Evolutionary conservation across 176 grass and related monocot species (phyloP).

Genomic region (Aegilops sharonensis): DNA sequence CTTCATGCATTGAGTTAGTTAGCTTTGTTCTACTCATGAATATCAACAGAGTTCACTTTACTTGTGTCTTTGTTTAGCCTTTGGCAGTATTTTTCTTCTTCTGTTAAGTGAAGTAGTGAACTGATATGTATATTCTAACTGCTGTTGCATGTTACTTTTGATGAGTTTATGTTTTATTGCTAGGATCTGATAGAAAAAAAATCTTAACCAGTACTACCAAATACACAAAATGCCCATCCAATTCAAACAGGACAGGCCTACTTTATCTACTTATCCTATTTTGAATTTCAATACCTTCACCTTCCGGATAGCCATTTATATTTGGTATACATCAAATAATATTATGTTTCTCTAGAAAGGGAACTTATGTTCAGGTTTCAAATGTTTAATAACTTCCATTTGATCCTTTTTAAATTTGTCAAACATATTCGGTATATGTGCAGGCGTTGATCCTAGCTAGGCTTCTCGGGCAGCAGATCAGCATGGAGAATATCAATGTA

Average conservation of each 20-base stretch:
- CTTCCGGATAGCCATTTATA: not conserved
- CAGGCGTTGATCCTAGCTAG: slow-evolving; percentile 91
- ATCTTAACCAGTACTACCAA: not conserved
- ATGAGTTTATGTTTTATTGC: slow-evolving; percentile 7
- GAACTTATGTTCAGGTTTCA: not conserved
- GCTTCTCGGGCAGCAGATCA: slow-evolving; percentile 65
- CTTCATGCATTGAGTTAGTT: not conserved
- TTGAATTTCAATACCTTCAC: not conserved
- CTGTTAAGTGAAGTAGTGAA: not conserved
- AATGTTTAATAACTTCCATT: not conserved
- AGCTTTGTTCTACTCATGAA: not conserved
- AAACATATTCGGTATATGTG: slow-evolving; percentile 26
- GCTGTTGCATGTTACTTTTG: not conserved
- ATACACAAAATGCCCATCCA: not conserved
- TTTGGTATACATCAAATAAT: not conserved
- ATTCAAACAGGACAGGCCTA: not conserved
- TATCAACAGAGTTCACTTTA: not conserved
- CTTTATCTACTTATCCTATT: slow-evolving; percentile 12
- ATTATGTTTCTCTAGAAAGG: not conserved
- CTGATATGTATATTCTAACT: not conserved
- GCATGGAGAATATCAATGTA: slow-evolving; percentile 85
- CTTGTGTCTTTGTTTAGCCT: slow-evolving; percentile 5
- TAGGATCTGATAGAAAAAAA: not conserved
- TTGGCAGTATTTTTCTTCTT: not conserved
- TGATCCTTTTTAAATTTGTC: not conserved